Evolutionary conservation across 805 yeast genomes (phyloP).

Genomic region (Scheffersomyces coipomensis): DNA sequence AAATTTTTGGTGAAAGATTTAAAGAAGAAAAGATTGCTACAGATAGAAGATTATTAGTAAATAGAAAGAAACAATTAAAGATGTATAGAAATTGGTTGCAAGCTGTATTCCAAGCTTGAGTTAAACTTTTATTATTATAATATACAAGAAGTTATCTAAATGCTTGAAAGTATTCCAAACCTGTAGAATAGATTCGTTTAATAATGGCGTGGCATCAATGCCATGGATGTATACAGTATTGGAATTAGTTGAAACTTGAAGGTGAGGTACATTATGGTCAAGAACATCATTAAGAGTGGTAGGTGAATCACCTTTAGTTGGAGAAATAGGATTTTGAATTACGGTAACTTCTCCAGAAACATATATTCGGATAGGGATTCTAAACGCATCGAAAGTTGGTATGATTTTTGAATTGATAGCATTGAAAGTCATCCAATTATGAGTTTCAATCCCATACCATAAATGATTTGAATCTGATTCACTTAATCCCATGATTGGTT

Average conservation of each 20-base stretch:
- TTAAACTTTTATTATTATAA: slow-evolving; percentile 13
- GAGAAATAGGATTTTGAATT: slow-evolving; percentile 24
- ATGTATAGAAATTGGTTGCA: slow-evolving; percentile 98
- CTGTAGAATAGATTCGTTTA: slow-evolving; percentile 11
- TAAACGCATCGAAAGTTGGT: slow-evolving; percentile 22
- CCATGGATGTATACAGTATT: slow-evolving; percentile 30
- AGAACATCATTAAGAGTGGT: slow-evolving; percentile 12
- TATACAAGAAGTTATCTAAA: slow-evolving; percentile 37
- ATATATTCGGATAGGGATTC: slow-evolving; percentile 50
- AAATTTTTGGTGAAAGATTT: slow-evolving; percentile 60
- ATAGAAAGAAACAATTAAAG: slow-evolving; percentile 86
- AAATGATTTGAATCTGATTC: slow-evolving; percentile 55
- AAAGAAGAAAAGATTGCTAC: slow-evolving; percentile 77
- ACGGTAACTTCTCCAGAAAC: slow-evolving; percentile 36
- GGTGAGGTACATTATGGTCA: slow-evolving; percentile 10
- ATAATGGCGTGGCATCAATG: slow-evolving; percentile 17
- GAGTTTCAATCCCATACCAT: slow-evolving; percentile 50
- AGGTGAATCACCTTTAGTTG: slow-evolving; percentile 2
- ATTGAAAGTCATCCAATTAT: slow-evolving; percentile 27
- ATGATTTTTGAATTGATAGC: slow-evolving; percentile 24
- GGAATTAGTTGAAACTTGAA: slow-evolving; percentile 2
- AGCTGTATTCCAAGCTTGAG: slow-evolving; percentile 64
- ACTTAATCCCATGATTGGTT: slow-evolving; percentile 74
- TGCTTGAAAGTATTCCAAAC: slow-evolving; percentile 33
- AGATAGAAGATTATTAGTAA: slow-evolving; percentile 86